Evolutionary conservation across 2,329 filamentous ascomycete genomes (phyloP).

Genomic region (Chaetothyriales sp.): DNA sequence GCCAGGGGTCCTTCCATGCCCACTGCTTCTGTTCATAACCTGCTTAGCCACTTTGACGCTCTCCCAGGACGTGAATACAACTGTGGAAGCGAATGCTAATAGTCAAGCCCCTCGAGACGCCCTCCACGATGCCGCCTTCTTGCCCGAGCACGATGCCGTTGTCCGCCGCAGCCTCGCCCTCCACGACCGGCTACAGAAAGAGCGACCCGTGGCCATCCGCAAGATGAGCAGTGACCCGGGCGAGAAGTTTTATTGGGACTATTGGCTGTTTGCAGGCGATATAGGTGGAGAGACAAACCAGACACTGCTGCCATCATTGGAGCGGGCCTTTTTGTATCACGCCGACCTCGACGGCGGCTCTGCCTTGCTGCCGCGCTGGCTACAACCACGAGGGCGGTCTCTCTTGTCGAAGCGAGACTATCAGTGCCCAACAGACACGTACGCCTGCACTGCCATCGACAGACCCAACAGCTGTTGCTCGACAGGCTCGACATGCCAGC

Average conservation of each 20-base stretch:
- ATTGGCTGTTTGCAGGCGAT: slow-evolving; percentile 26
- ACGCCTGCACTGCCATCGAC: slow-evolving; percentile 38
- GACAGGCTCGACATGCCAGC: slow-evolving; percentile 37
- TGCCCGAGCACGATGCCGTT: slow-evolving; percentile 16
- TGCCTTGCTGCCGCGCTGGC: background rate
- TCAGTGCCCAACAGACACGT: slow-evolving; percentile 41
- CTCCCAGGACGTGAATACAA: slow-evolving; percentile 3
- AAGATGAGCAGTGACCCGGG: slow-evolving; percentile 34
- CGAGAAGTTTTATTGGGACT: slow-evolving; percentile 34
- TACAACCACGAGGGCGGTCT: slow-evolving; percentile 1
- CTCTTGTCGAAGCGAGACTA: slow-evolving; percentile 31
- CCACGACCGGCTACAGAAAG: slow-evolving; percentile 19
- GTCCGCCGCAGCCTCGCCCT: slow-evolving; percentile 19
- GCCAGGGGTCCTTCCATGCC: slow-evolving; percentile 5
- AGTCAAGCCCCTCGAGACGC: slow-evolving; percentile 14
- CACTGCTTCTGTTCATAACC: slow-evolving; percentile 8
- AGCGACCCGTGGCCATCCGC: slow-evolving; percentile 19
- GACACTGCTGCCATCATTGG: background rate
- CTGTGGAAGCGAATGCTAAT: background rate
- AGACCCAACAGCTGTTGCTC: slow-evolving; percentile 45
- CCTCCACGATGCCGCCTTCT: slow-evolving; percentile 15
- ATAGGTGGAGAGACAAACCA: slow-evolving; percentile 1
- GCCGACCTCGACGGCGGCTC: background rate
- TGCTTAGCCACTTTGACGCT: background rate
- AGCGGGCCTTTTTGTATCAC: background rate